A percentile compares a stretch with the other conserved stretches of the same genome.
Evolutionary conservation across 2,329 filamentous ascomycete genomes (phyloP).

Genomic region (Aureobasidium sp.): DNA sequence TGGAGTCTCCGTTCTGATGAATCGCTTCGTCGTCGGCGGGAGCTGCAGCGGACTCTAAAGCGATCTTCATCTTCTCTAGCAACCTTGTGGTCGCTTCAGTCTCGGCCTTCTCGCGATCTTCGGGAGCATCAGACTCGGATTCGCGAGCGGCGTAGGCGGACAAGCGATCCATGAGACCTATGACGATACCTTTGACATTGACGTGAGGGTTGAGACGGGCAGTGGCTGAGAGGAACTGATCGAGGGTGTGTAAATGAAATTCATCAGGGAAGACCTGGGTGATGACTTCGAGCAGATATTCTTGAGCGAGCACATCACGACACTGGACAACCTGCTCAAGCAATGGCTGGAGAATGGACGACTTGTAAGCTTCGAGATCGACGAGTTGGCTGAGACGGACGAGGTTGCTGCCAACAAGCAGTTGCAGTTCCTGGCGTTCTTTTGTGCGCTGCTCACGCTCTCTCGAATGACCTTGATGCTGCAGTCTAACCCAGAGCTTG

Average conservation of each 20-base stretch:
- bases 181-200: slow-evolving; percentile 96
- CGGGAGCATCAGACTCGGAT: slow-evolving; percentile 59
- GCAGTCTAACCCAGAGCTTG: slow-evolving; percentile 95
- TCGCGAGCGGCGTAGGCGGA: slow-evolving; percentile 93
- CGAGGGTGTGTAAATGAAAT: slow-evolving; percentile 92
- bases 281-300: slow-evolving; percentile 95
- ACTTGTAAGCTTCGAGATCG: slow-evolving; percentile 89
- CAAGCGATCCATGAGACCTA: slow-evolving; percentile 92
- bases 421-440: slow-evolving; percentile 88
- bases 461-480: slow-evolving; percentile 93
- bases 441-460: slow-evolving; percentile 90
- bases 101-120: slow-evolving; percentile 69
- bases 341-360: slow-evolving; percentile 76
- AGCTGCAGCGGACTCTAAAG: slow-evolving; percentile 41
- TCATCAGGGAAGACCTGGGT: slow-evolving; percentile 99
- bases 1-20: slow-evolving; percentile 20
- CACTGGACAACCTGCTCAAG: slow-evolving; percentile 97
- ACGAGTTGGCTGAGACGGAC: slow-evolving; percentile 92
- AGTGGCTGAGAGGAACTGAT: slow-evolving; percentile 89
- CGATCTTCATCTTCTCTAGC: slow-evolving; percentile 67
- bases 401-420: slow-evolving; percentile 92
- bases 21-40: slow-evolving; percentile 27
- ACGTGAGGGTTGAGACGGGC: slow-evolving; percentile 91
- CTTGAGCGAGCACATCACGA: slow-evolving; percentile 90
- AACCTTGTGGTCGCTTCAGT: slow-evolving; percentile 73